phyloP scores from a whole-genome alignment of 2,329 filamentous ascomycete genomes.

The Triangularia verruculosa region DNA sequence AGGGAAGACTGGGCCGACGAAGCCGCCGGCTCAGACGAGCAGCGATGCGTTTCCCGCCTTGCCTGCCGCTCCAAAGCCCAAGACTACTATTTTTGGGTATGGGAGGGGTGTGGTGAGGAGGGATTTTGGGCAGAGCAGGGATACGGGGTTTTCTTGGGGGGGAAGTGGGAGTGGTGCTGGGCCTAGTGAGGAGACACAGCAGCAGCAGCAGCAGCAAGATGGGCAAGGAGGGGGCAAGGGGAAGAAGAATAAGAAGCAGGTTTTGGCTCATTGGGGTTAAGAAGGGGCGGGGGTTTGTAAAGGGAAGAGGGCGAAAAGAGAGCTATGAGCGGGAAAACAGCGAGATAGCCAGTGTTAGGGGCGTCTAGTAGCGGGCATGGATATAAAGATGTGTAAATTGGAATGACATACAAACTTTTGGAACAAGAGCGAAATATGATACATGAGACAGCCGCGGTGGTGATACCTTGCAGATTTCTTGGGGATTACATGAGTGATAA shows the following conservation, averaged over 20 bases:
- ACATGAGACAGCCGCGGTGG: too few relatives aligned
- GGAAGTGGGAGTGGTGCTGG: constrained; percentile 24
- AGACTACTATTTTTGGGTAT: constrained; percentile 61
- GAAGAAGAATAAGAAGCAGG: constrained; percentile 62
- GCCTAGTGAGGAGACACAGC: constrained; percentile 21
- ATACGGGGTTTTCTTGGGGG: constrained; percentile 55
- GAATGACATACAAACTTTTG: too few relatives aligned
- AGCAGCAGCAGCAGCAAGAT: constrained; percentile 28
- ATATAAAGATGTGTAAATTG: too few relatives aligned
- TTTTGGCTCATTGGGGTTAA: constrained; percentile 60
- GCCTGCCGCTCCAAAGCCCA: constrained; percentile 70
- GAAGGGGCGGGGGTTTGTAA: too few relatives aligned
- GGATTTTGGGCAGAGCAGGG: constrained; percentile 45
- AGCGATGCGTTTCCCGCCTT: constrained; percentile 77
- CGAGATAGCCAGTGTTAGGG: too few relatives aligned
- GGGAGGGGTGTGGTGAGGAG: constrained; percentile 54
- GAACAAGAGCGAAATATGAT: too few relatives aligned
- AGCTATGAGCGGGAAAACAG: too few relatives aligned
- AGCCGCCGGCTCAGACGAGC: neutral
- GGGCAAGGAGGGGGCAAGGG: constrained; percentile 39
- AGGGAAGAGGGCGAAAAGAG: too few relatives aligned
- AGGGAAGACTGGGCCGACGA: constrained; percentile 1
- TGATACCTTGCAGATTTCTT: too few relatives aligned
- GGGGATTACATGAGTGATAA: too few relatives aligned
- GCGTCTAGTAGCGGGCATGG: too few relatives aligned